Base-by-base conservation (phyloP, 805 yeast species). In the Lipomyces orientalis region DNA sequence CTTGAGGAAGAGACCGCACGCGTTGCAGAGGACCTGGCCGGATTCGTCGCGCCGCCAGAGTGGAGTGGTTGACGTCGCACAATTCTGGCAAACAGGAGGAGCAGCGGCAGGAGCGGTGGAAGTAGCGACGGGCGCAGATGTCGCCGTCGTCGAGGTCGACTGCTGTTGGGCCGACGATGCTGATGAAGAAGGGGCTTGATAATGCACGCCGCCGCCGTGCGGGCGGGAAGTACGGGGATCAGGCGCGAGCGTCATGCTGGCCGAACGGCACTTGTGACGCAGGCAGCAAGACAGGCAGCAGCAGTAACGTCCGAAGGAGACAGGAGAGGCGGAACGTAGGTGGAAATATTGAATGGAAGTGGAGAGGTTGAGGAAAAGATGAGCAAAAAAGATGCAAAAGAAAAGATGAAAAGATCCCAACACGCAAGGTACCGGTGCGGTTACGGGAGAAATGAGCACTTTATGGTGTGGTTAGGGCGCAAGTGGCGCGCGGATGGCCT, bases 31-130 rank as follows among this genome's bases (percentile, higher is more conserved):
- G 43, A 93, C 97, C 74, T 88, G 89, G 16, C 97, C 97, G 10
- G 90, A 86, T 75, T 93, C 97, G 79, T 93, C 97, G 71, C 98
- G 84, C 79, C 98, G 85, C 98, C 98, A 93, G 35, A 93, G 81
- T 0, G 98, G 98, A 1, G 98, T 93, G 1, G 95, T 93, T 66
- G 92, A 90, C 1, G 98, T 93, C 75, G 89, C 86, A 80, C 98
- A 93, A 78, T 93, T 93, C 73, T 90, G 91, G 78, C 98, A 93
- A 29, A 89, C 84, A 4, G 96, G 73, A 35, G 75, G 71, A 14
- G 68, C 62, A n/a, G 67, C 61, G 54, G 66, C 46, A 49, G 54
- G 68, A 19, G 67, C 25, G 16, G 62, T 56, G 31, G 71, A 33
- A 43, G 71, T 51, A 2, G 66, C 60, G 14, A 64, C 37, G 4